Conservation (phyloP, 768 basidiomycete genomes). For the Neoboletus subvelutipes region DNA sequence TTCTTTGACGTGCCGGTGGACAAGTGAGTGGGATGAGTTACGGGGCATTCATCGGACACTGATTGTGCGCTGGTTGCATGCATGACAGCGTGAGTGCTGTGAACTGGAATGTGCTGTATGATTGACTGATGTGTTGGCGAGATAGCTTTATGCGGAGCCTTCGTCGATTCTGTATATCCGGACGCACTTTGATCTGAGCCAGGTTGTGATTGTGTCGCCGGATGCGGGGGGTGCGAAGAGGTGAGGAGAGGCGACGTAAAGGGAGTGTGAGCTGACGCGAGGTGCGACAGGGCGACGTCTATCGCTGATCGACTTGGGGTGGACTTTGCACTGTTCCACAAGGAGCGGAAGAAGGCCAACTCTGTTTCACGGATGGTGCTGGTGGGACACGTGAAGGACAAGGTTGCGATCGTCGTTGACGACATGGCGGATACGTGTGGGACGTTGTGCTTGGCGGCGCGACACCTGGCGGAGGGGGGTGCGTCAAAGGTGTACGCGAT, state of each 20-base stretch:
- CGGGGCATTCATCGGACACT: slow-evolving; percentile 10
- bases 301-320: slow-evolving; percentile 95
- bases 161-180: slow-evolving; percentile 94
- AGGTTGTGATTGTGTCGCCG: slow-evolving; percentile 94
- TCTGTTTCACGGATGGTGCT: slow-evolving; percentile 94
- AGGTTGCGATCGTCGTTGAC: slow-evolving; percentile 93
- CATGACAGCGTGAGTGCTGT: slow-evolving; percentile 48
- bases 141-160: slow-evolving; percentile 91
- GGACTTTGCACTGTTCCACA: slow-evolving; percentile 98
- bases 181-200: slow-evolving; percentile 77
- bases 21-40: slow-evolving; percentile 66
- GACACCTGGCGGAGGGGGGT: slow-evolving; percentile 86
- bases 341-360: slow-evolving; percentile 96
- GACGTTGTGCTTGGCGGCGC: slow-evolving; percentile 88
- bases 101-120: slow-evolving; percentile 3
- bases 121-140: slow-evolving; percentile 21
- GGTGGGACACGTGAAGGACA: slow-evolving; percentile 90
- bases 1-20: slow-evolving; percentile 99
- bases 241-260: slow-evolving; percentile 39
- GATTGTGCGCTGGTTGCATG: slow-evolving; percentile 6
- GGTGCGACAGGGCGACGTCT: slow-evolving; percentile 76
- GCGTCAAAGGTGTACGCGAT: slow-evolving; percentile 84
- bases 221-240: slow-evolving; percentile 99
- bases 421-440: slow-evolving; percentile 99
- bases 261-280: slow-evolving; percentile 16